Evolutionary conservation across 2,329 filamentous ascomycete species (phyloP).

Genomic region (Exophiala phaeomuriformis): DNA sequence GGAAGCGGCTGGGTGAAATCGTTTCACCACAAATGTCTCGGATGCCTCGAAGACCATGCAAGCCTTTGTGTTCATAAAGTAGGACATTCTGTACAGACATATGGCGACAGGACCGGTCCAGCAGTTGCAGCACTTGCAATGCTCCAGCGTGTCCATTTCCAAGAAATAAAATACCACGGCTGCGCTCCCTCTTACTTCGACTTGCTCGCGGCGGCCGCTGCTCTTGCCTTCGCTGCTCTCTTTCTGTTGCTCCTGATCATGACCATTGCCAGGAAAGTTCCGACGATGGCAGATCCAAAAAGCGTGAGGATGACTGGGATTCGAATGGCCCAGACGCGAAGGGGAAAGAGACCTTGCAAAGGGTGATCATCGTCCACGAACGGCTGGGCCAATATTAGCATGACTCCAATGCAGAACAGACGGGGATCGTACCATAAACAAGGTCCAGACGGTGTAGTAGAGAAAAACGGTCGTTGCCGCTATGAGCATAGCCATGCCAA

Average conservation of each 20-base stretch:
- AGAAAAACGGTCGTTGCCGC: conserved; percentile 65
- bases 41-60: no score
- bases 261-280: conserved; percentile 89
- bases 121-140: neutral
- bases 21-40: no score
- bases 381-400: conserved; percentile 52
- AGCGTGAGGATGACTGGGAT: conserved; percentile 95
- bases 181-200: conserved; percentile 21
- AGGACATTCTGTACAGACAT: no score
- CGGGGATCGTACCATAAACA: conserved; percentile 70
- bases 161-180: no score
- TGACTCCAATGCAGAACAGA: neutral
- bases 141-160: neutral
- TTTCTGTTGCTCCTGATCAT: conserved; percentile 99
- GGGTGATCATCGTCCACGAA: conserved; percentile 94
- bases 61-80: no score
- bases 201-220: conserved; percentile 67
- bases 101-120: neutral
- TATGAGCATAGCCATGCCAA: conserved; percentile 69
- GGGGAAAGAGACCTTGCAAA: conserved; percentile 90
- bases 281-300: conserved; percentile 84
- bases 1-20: no score
- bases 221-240: conserved; percentile 89
- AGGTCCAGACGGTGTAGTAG: conserved; percentile 97
- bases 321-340: conserved; percentile 96